Conservation (phyloP, 495 filamentous ascomycete genomes). For the Cercophora scortea region DNA sequence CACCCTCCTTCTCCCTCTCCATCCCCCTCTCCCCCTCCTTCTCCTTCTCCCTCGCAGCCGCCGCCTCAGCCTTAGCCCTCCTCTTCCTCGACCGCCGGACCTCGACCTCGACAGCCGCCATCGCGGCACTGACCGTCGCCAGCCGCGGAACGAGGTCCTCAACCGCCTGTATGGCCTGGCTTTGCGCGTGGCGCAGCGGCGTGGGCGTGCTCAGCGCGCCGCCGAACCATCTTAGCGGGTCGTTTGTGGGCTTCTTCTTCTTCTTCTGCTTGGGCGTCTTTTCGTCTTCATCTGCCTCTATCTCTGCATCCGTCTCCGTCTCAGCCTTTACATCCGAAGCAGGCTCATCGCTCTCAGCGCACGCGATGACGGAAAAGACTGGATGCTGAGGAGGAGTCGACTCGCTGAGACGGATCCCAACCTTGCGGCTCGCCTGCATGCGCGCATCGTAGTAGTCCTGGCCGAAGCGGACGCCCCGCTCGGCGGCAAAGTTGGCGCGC, state of each 20-base stretch:
- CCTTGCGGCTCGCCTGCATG: constrained; percentile 53
- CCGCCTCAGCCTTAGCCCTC: constrained; percentile 34
- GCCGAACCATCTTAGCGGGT: constrained; percentile 66
- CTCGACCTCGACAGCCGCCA: constrained; percentile 42
- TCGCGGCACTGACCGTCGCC: constrained; percentile 34
- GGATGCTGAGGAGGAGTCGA: neutral
- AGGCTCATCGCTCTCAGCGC: neutral
- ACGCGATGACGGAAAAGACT: neutral
- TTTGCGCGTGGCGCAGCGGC: constrained; percentile 54
- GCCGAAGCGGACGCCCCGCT: constrained; percentile 54
- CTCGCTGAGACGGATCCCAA: constrained; percentile 10
- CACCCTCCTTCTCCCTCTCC: neutral
- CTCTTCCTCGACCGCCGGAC: constrained; percentile 43
- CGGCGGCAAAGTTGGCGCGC: constrained; percentile 62
- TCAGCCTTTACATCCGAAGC: neutral
- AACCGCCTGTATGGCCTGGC: constrained; percentile 31
- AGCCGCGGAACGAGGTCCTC: constrained; percentile 38
- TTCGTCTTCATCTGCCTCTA: neutral
- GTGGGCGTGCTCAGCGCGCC: constrained; percentile 46
- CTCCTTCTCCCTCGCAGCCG: constrained; percentile 9
- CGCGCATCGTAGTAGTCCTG: constrained; percentile 63
- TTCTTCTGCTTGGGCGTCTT: neutral
- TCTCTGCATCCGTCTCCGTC: neutral
- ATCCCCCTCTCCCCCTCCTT: neutral
- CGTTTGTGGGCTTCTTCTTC: constrained; percentile 11